A percentile compares a stretch with the other conserved stretches of the same genome.
Evolutionary conservation across 2,329 filamentous ascomycete genomes (phyloP).

Genomic region (Alternaria infectoria): DNA sequence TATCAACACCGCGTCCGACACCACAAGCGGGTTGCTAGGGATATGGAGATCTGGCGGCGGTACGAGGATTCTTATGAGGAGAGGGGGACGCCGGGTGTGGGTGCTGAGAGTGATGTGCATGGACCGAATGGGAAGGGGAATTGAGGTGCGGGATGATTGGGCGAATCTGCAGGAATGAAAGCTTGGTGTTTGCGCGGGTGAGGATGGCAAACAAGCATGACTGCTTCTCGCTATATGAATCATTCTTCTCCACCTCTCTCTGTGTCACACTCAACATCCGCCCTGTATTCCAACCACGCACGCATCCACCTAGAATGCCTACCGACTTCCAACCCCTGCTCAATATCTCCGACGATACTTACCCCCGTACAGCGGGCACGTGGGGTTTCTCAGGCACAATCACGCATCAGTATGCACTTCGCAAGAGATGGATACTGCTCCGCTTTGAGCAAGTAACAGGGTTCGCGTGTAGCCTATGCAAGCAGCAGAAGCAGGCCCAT

Average conservation of each 20-base stretch:
- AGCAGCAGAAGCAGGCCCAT: background rate
- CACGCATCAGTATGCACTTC: background rate
- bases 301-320: background rate
- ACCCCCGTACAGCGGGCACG: background rate
- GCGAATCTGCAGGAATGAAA: background rate
- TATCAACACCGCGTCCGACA: conserved; percentile 71
- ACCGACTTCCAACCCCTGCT: too few relatives aligned
- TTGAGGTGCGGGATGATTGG: background rate
- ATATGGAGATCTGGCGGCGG: conserved; percentile 71
- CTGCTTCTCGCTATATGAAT: background rate
- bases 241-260: background rate
- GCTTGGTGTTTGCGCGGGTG: background rate
- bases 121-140: conserved; percentile 11
- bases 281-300: too few relatives aligned
- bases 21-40: conserved; percentile 67
- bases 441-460: background rate
- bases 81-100: conserved; percentile 45
- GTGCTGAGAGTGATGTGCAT: conserved; percentile 39
- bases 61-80: conserved; percentile 68
- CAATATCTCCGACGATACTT: too few relatives aligned
- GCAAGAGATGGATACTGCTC: background rate
- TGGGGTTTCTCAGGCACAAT: background rate
- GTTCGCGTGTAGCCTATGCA: background rate
- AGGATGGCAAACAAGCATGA: background rate
- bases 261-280: background rate